Evolutionary conservation across 164 flowering plant species (phyloP).

Genomic region (Chloranthus sessilifolius): DNA sequence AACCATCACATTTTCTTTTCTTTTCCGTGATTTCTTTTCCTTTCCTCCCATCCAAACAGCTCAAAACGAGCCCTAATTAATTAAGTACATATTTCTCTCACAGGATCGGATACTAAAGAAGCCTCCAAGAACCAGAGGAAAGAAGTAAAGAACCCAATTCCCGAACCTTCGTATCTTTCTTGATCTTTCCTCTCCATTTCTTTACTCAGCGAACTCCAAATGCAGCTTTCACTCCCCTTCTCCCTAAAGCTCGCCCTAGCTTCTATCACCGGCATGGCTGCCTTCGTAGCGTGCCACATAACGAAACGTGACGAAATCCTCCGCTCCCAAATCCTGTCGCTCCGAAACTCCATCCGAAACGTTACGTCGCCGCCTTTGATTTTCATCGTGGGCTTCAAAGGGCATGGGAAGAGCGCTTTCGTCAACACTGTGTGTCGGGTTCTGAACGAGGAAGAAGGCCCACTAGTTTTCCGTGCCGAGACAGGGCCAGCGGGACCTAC

Average conservation of each 20-base stretch:
- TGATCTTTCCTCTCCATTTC: not conserved
- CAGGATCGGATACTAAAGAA: no score
- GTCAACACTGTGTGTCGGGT: slow-evolving; percentile 11
- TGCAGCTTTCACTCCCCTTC: slow-evolving; percentile 6
- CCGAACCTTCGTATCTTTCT: no score
- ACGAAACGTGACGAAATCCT: not conserved
- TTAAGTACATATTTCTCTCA: no score
- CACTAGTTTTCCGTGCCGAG: slow-evolving; percentile 6
- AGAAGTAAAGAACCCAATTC: no score
- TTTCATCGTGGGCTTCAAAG: slow-evolving; percentile 4
- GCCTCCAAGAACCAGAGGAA: no score
- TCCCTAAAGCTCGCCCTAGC: slow-evolving; percentile 4
- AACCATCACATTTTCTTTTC: no score
- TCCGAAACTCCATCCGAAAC: slow-evolving; percentile 1
- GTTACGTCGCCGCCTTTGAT: not conserved
- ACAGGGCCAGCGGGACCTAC: slow-evolving; percentile 2
- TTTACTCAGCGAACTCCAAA: not conserved
- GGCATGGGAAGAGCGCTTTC: slow-evolving; percentile 13
- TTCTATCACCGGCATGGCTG: slow-evolving; percentile 3
- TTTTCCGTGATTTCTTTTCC: no score
- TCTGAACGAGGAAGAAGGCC: slow-evolving; percentile 7
- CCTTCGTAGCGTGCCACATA: not conserved
- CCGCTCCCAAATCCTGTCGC: not conserved
- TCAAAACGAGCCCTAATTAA: no score
- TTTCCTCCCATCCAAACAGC: no score